Base-by-base conservation (phyloP, 495 filamentous ascomycete species). In the Talaromyces trachyspermus region DNA sequence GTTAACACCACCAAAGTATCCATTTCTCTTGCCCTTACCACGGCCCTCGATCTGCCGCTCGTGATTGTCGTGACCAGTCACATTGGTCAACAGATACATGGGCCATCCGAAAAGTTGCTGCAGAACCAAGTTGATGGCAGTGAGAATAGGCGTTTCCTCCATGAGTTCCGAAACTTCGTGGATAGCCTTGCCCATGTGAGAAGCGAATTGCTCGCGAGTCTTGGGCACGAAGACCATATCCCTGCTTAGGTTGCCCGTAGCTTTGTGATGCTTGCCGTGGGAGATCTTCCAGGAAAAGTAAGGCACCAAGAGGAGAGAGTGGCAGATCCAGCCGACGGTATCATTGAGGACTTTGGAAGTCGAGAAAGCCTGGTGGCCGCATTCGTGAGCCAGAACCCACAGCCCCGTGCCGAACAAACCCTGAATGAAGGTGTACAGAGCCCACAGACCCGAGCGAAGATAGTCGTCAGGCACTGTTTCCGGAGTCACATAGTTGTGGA, bases 161-260 rank as follows among this genome's bases (percentile, higher is more conserved):
- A 83, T 80, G 45, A 96, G 74, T 69, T 98, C 92, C 37, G 76
- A 62, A 43, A 98, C 65, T 62, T 96, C 87, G 61, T 95, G 84
- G 43, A 77, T 68, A 46, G 87, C 52, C 50, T 71, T 74, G 55
- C 87, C 87, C 49, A 88, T 52, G 36, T 80, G 80, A 41, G 72
- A 77, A 25, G 86, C 86, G 54, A 84, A 86, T 61, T 83, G 63
- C 40, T 88, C 77, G 27, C 89, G 80, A 48, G 86, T 89, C 72
- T 85, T 87, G 27, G 92, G 92, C 2, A 95, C 75, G 70, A 95
- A 95, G 49, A 96, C 92, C 89, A 96, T 96, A 68, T 98, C 92
- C 55, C 89, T 86, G 63, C 91, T 88, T 56, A 98, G 74, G 76
- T 98, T 78, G 50, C 89, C 92, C 32, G 92, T 98, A 41, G 89